phyloP scores from a whole-genome alignment of 2,329 filamentous ascomycete genomes.

The Macrophomina tecta region DNA sequence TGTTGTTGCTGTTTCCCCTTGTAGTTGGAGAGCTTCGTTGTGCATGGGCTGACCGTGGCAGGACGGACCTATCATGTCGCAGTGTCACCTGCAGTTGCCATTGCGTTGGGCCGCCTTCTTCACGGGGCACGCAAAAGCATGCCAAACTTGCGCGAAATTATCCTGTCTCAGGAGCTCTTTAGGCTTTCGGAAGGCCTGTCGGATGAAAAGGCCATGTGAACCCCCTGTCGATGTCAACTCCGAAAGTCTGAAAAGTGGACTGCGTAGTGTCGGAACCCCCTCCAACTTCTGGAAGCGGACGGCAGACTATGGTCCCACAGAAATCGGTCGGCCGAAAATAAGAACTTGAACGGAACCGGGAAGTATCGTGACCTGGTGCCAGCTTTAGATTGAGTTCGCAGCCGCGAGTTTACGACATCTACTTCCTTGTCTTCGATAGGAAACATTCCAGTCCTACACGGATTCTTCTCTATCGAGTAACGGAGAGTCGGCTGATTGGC shows the following conservation, averaged over 20 bases:
- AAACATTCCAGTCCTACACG: not conserved
- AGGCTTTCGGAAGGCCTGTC: not conserved
- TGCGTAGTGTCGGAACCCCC: not conserved
- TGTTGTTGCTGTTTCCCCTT: not conserved
- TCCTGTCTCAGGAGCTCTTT: not conserved
- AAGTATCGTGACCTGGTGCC: not conserved
- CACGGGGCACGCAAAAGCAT: not conserved
- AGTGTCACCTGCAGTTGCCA: not conserved
- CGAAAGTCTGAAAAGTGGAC: slow-evolving; percentile 12
- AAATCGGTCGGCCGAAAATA: not conserved
- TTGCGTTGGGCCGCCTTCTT: not conserved
- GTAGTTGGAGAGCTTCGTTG: not conserved
- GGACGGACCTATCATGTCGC: not conserved
- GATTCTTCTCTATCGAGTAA: not conserved
- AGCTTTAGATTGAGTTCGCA: not conserved
- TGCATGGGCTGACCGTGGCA: not conserved
- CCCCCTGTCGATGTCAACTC: not conserved
- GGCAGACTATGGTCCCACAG: not conserved
- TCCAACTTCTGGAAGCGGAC: not conserved
- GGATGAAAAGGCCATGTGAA: not conserved
- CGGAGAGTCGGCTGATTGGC: not conserved
- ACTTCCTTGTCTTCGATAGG: not conserved
- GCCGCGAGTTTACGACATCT: not conserved
- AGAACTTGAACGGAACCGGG: not conserved
- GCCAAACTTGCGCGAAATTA: not conserved